Evolutionary conservation across 345 rosid species (phyloP), one percentile per base, ranked within the genome.

Genomic region (Brassica rapa): DNA sequence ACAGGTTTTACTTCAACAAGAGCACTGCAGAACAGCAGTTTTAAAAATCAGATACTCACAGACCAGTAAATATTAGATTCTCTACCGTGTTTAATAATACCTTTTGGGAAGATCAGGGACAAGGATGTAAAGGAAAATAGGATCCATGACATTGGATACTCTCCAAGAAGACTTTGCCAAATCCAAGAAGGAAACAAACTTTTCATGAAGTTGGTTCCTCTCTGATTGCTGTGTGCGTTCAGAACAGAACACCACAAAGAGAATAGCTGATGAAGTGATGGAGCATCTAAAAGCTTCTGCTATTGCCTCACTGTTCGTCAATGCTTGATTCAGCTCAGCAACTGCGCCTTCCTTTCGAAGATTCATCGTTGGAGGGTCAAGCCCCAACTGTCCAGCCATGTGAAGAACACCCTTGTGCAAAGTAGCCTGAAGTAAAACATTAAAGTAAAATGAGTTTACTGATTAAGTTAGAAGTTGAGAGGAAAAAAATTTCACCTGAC

Each of bases 371-470:
- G 98, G 90, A 77, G 98, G 98, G 78, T 91, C 90, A 69, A 96
- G 93, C 19, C 98, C 98, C 86, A 93, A 79, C 72, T 96, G 99
- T 62, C 99, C 97, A 82, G 99, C 98, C 98, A 93, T 96, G 86
- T 89, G 82, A 59, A 96, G 90, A 41, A 93, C 77, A 82, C 87
- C 86, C 82, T 88, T 86, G 76, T 90, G 96, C 88, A 93, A 87
- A 72, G 98, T 91, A 23, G 99, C 98, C 98, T 95, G 82, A 56
- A 43, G 61, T 51, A 56, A 15, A 49, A 68, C 62, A 59, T 0
- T 19, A 37, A 67, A 59, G 66, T 46, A 56, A 71, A 29, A 2
- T 57, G 66, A 78, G 62, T 66, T 57, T 72, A 39, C 72, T 41
- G 15, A 29, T 65, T 3, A 41, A 41, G 12, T 41, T 41, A 41